Percentiles rank a stretch among this genome's conserved stretches.
Evolutionary conservation across 2,329 filamentous ascomycete species (phyloP).

Genomic region (Arthroderma uncinatum): DNA sequence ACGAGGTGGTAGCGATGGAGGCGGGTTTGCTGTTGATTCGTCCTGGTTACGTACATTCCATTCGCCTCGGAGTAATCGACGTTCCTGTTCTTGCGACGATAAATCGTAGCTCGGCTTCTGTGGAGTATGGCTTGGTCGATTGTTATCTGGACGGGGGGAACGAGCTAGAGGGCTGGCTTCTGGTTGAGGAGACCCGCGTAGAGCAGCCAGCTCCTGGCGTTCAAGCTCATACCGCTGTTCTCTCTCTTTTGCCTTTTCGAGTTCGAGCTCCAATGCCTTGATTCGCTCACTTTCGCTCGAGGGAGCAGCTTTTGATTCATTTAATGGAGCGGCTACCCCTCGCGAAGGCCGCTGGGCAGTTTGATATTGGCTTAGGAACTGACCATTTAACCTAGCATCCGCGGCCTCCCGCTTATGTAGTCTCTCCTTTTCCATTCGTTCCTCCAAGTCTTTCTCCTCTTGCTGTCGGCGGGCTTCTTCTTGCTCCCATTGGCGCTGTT

Average conservation of each 20-base stretch:
- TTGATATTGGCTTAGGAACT: conserved; percentile 79
- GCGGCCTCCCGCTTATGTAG: conserved; percentile 48
- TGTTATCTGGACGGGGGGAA: not conserved
- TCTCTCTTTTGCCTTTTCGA: conserved; percentile 56
- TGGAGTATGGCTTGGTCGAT: conserved; percentile 18
- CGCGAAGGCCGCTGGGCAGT: conserved; percentile 48
- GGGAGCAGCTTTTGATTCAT: conserved; percentile 33
- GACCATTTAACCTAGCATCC: conserved; percentile 62
- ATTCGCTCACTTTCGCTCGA: conserved; percentile 53
- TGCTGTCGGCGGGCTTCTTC: conserved; percentile 60
- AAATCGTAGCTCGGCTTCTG: conserved; percentile 41
- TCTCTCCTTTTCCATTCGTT: conserved; percentile 55
- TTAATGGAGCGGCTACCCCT: conserved; percentile 27
- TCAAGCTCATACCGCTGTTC: conserved; percentile 54
- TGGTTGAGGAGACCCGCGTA: conserved; percentile 11
- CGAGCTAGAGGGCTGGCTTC: not conserved
- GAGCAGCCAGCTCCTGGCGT: conserved; percentile 40
- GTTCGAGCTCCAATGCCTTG: conserved; percentile 64
- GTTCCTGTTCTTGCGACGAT: conserved; percentile 51
- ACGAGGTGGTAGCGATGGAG: conserved; percentile 17
- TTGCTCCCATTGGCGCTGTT: conserved; percentile 58
- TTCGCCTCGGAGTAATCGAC: conserved; percentile 47
- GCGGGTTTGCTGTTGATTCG: conserved; percentile 11
- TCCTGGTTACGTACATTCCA: conserved; percentile 37
- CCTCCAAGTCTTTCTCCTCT: conserved; percentile 64